Base-by-base conservation (phyloP, 352 stramenopile species). In the Globisporangium paddicum region DNA sequence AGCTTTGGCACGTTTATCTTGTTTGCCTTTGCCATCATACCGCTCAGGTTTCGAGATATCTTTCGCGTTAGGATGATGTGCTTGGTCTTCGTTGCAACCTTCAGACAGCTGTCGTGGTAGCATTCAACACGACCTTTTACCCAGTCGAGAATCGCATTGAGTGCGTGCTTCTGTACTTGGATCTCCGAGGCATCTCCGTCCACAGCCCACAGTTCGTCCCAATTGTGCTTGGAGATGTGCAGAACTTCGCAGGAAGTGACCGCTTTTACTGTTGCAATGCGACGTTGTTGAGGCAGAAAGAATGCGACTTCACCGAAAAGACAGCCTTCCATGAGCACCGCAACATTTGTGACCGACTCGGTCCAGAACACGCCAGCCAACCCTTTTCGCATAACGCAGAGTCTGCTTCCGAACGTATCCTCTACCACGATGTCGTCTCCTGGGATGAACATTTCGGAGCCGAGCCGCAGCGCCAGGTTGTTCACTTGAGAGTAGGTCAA, bases 241-340 rank as follows among this genome's bases (percentile, higher is more conserved):
- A 91, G 55, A 1, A 91, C 72, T 52, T 89, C 82, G 37, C 80
- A 92, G 0, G 77, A 76, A 3, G 72, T 82, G 0, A 71, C 79
- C 0, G 82, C 78, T 26, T 78, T 75, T 9, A 92, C 80, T 0
- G 71, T 87, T 18, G 80, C 82, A 23, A 87, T 68, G 1, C 82
- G 71, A n/a, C 68, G 74, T 26, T 92, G 80, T 0, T 58, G 54
- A 0, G 76, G 68, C 2, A 93, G 28, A 49, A 92, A 90, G 59
- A 92, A 89, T 2, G 70, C 76, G 14, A 90, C 45, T 58, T 92
- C 82, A 0, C 82, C 82, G 42, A 92, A 92, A 14, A 90, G 37
- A 13, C 75, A 81, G 4, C 77, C 75, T 30, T 86, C 68, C 57
- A 88, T 71, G 0, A 92, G 62, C 16, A 90, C 60, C 0, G 75